Base-by-base conservation (phyloP, 1,284 basidiomycete species). In the Polyporus tsugae region DNA sequence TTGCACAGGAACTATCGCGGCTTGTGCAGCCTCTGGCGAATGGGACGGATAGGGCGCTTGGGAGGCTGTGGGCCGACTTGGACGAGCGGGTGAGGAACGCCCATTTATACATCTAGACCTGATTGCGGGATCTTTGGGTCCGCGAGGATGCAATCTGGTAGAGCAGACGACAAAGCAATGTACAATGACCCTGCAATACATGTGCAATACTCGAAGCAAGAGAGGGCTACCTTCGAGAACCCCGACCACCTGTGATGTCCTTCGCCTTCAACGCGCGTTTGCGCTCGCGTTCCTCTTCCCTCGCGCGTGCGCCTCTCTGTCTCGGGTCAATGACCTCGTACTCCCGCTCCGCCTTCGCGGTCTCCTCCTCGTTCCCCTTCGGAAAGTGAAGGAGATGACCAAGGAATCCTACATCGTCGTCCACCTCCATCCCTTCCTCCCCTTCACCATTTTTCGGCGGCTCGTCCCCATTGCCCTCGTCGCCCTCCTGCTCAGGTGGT, bases 301-400 rank as follows among this genome's bases (percentile, higher is more conserved):
- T 87, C 35, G 93, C 93, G 57, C 87, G 82, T 22, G 91, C 91
- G 59, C 89, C 84, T 63, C 93, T 81, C 65, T 87, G 85, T 70
- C 93, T 81, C 0, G 93, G 93, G 77, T 95, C 93, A 75, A 95
- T 95, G 60, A 97, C 95, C 78, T 95, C 93, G 75, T 96, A 97
- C 73, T 97, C 95, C 60, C 94, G 84, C 79, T 96, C 94, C 0
- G 95, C 95, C 78, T 96, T 91, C 67, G 83, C 80, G 19, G 86
- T 88, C 80, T 96, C 91, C 75, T 94, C 91, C 39, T 85, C 83
- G 71, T 92, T 89, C 67, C 91, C 93, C 78, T 95, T 94, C 22
- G 91, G 87, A 80, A 96, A 95, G 72, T 87, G 87, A 67, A 97
- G 82, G 25, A 86, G 80, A 77, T 97, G 95, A 10, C 82, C 84